Conservation (phyloP, 768 basidiomycete species). For the Suillus paluster region DNA sequence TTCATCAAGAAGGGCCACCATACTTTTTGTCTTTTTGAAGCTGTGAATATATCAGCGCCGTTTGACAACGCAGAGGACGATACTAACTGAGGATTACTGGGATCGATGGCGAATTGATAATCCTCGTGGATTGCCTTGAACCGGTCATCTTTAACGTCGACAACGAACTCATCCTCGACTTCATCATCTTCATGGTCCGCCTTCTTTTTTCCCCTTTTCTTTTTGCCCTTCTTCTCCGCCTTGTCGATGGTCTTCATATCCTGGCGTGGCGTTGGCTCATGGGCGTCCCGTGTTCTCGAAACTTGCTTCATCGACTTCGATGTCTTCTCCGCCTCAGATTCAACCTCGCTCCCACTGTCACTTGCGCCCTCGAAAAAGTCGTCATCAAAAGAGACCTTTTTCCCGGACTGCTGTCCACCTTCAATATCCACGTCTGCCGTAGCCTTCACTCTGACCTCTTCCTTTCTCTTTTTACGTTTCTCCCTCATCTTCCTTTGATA, state of each 20-base stretch:
- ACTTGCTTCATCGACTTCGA: conserved; percentile 27
- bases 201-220: conserved; percentile 45
- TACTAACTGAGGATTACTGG: conserved; percentile 90
- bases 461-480: conserved; percentile 82
- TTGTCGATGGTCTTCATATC: conserved; percentile 88
- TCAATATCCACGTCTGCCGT: conserved; percentile 24
- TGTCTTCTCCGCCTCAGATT: conserved; percentile 23
- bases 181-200: conserved; percentile 59
- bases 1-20: conserved; percentile 85
- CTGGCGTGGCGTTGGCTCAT: conserved; percentile 33
- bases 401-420: conserved; percentile 25
- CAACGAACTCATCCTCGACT: conserved; percentile 77
- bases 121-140: conserved; percentile 90
- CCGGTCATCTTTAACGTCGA: conserved; percentile 86
- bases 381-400: conserved; percentile 45
- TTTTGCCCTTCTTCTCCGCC: conserved; percentile 70
- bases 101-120: conserved; percentile 93
- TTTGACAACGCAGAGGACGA: not conserved
- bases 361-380: conserved; percentile 77
- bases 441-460: conserved; percentile 53
- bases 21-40: conserved; percentile 91
- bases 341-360: conserved; percentile 40
- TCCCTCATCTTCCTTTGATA: conserved; percentile 92
- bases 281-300: conserved; percentile 23
- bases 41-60: conserved; percentile 42